Evolutionary conservation across 352 stramenopile species (phyloP).

Genomic region (Peronospora belbahrii): DNA sequence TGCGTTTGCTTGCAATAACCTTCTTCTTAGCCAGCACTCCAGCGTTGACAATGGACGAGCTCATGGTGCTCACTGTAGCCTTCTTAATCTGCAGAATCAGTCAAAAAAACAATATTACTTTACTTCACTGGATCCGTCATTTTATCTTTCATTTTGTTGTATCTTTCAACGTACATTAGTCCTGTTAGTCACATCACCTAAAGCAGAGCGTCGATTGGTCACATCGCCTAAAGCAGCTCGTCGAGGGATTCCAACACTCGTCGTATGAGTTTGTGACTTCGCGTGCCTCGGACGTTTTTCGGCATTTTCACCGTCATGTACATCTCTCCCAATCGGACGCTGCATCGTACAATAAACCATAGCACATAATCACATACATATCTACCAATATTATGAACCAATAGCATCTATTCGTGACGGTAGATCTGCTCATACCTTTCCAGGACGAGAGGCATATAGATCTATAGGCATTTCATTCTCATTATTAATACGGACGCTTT

Average conservation of each 20-base stretch:
- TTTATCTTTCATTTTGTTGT: background rate
- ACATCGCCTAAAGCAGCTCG: constrained; percentile 46
- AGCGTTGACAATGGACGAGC: constrained; percentile 13
- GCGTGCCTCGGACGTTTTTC: constrained; percentile 56
- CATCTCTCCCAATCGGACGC: constrained; percentile 35
- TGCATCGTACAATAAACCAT: too few species aligned
- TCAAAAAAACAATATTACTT: constrained; percentile 7
- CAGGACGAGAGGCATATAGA: constrained; percentile 25
- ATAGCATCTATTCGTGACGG: background rate
- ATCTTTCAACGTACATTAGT: constrained; percentile 40
- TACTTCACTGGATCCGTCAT: background rate
- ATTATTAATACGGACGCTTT: constrained; percentile 42
- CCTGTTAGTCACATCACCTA: constrained; percentile 71
- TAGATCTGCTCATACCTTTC: constrained; percentile 33
- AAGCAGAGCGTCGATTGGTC: constrained; percentile 27
- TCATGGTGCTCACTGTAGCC: constrained; percentile 33
- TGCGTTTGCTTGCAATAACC: constrained; percentile 33
- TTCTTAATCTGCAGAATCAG: constrained; percentile 47
- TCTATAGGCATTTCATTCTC: constrained; percentile 60
- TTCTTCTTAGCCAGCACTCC: constrained; percentile 41
- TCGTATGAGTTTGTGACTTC: constrained; percentile 30
- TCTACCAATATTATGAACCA: constrained; percentile 36
- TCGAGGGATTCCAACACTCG: constrained; percentile 14
- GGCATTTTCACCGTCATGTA: constrained; percentile 36
- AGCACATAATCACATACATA: constrained; percentile 34